Evolutionary conservation across 176 grass and related monocot species (phyloP).

Genomic region (Eremochloa ophiuroides): DNA sequence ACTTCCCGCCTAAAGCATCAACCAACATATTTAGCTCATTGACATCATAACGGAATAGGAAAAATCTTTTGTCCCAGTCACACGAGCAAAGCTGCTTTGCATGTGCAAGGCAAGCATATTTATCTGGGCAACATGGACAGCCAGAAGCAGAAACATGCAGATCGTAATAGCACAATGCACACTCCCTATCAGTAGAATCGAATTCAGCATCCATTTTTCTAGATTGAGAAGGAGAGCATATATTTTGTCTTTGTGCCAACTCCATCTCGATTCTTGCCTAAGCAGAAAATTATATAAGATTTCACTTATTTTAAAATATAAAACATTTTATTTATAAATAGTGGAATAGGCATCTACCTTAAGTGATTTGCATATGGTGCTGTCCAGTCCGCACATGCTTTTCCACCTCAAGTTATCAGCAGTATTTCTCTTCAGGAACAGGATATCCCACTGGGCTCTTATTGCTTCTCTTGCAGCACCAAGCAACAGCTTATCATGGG

Average conservation of each 20-base stretch:
- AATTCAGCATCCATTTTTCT: constrained; percentile 83
- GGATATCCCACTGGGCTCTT: constrained; percentile 78
- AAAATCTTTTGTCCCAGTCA: constrained; percentile 66
- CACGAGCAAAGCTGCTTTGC: constrained; percentile 81
- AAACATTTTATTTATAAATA: not conserved
- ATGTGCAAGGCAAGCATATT: constrained; percentile 68
- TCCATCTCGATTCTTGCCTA: constrained; percentile 72
- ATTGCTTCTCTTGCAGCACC: constrained; percentile 81
- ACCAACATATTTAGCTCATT: constrained; percentile 70
- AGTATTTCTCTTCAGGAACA: constrained; percentile 54
- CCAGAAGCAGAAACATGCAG: constrained; percentile 79
- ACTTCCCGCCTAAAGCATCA: constrained; percentile 86
- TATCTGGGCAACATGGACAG: constrained; percentile 60
- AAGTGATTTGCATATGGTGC: constrained; percentile 61
- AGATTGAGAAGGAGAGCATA: constrained; percentile 58
- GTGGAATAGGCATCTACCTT: constrained; percentile 47
- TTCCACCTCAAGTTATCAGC: constrained; percentile 74
- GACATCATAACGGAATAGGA: constrained; percentile 87
- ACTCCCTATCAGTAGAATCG: constrained; percentile 76
- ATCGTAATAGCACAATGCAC: constrained; percentile 89
- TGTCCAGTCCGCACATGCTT: constrained; percentile 56
- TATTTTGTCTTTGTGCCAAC: constrained; percentile 43
- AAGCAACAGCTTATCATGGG: constrained; percentile 91
- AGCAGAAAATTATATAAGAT: constrained; percentile 29
- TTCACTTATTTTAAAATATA: not conserved